These are phyloP conservation scores for Chrysoporthe cubensis DNA, from an alignment of 2,329 filamentous ascomycete species.

Conservation along the genomic window DNA sequence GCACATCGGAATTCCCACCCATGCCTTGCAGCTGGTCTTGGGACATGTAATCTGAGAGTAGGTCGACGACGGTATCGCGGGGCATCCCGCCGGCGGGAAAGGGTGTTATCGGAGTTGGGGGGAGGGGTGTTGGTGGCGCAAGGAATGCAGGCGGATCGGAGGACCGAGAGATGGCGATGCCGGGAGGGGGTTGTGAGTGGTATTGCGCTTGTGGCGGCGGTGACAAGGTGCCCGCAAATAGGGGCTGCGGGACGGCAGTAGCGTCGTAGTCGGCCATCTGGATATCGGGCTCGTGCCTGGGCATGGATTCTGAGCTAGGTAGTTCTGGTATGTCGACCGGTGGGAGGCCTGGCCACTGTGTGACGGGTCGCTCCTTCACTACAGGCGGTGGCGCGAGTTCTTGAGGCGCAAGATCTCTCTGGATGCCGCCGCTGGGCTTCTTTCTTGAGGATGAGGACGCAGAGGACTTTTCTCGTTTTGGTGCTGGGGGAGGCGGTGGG, in stretches of 20 bases:
- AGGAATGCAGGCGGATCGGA: slow-evolving; percentile 17
- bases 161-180: slow-evolving; percentile 25
- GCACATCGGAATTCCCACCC: background rate
- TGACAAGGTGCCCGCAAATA: slow-evolving; percentile 21
- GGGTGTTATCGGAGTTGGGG: slow-evolving; percentile 22
- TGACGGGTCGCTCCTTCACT: slow-evolving; percentile 23
- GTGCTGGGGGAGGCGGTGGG: slow-evolving; percentile 25
- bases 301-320: slow-evolving; percentile 13
- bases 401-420: slow-evolving; percentile 10
- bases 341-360: slow-evolving; percentile 24
- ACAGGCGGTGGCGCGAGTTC: slow-evolving; percentile 16
- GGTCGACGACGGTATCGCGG: slow-evolving; percentile 27
- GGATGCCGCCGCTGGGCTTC: slow-evolving; percentile 20
- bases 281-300: slow-evolving; percentile 13
- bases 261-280: slow-evolving; percentile 25
- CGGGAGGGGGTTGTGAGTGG: slow-evolving; percentile 11
- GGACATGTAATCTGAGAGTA: slow-evolving; percentile 26
- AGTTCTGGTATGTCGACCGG: slow-evolving; percentile 21
- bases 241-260: slow-evolving; percentile 25
- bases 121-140: slow-evolving; percentile 7
- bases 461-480: slow-evolving; percentile 24
- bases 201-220: slow-evolving; percentile 19
- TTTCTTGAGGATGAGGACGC: slow-evolving; percentile 18
- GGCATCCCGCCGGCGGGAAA: slow-evolving; percentile 11
- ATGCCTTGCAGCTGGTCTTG: slow-evolving; percentile 21